Percentiles rank a stretch among this genome's conserved stretches.
These are phyloP conservation scores for Amaranthus palmeri DNA, from an alignment of 148 eudicot species.

Conservation along the genomic window DNA sequence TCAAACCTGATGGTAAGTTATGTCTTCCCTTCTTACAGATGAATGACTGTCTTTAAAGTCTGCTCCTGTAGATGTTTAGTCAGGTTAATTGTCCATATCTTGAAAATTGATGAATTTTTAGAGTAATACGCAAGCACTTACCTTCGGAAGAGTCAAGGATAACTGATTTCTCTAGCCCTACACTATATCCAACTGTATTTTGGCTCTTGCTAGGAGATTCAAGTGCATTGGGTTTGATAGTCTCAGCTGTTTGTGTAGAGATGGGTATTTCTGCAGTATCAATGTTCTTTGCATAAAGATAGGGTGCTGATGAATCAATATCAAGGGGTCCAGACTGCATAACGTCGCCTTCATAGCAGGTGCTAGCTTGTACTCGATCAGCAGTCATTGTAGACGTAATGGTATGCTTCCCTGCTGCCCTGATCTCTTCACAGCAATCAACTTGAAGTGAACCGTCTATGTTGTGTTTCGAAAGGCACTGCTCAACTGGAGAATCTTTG, in stretches of 20 bases:
- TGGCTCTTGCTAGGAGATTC: slow-evolving; percentile 12
- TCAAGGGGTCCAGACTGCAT: slow-evolving; percentile 11
- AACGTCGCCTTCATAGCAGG: slow-evolving; percentile 9
- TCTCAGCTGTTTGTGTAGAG: slow-evolving; percentile 1
- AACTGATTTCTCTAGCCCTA: not conserved
- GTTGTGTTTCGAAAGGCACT: slow-evolving; percentile 25
- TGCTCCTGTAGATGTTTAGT: slow-evolving; percentile 23
- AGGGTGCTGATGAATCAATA: slow-evolving; percentile 6
- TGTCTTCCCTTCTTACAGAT: slow-evolving; percentile 20
- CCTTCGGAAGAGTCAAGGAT: slow-evolving; percentile 23
- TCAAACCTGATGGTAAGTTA: slow-evolving; percentile 27
- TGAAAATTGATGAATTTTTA: not conserved
- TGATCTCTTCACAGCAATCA: slow-evolving; percentile 26
- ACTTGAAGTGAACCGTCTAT: slow-evolving; percentile 18
- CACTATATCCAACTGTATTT: slow-evolving; percentile 11
- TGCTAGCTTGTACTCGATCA: slow-evolving; percentile 17
- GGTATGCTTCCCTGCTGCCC: slow-evolving; percentile 17
- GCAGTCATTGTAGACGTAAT: slow-evolving; percentile 9
- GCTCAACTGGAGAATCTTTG: slow-evolving; percentile 27
- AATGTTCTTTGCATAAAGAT: slow-evolving; percentile 1
- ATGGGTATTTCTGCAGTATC: slow-evolving; percentile 7
- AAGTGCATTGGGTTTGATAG: not conserved
- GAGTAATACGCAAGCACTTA: slow-evolving; percentile 4
- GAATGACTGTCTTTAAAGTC: slow-evolving; percentile 8
- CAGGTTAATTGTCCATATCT: slow-evolving; percentile 11